Evolutionary conservation across 371 early-diverging fungal genomes (phyloP), one percentile per base, ranked within the genome.

Genomic region (Mucor mucedo): DNA sequence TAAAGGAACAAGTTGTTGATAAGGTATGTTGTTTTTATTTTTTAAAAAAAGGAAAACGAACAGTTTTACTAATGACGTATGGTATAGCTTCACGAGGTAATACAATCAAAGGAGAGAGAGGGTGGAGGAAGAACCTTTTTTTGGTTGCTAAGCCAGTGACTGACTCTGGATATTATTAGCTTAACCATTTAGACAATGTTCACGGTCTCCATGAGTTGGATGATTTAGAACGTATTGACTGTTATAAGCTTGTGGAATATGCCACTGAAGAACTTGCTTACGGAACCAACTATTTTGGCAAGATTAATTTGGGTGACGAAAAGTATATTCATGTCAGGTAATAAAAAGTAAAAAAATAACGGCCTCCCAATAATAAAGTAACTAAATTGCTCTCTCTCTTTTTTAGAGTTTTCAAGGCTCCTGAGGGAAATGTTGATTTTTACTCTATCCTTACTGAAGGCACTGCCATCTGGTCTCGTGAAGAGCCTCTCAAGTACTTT

Each of bases 271-370:
- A 78, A 50, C 80, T 80, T 41, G 66, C 83, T 9, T 84, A 78
- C 40, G 85, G 85, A 52, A 66, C 56, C 63, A 84, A 78, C 75
- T 84, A 83, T 69, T 84, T 77, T 54, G 85, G 75, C 60, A 84
- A 84, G 69, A 73, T 84, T 60, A 68, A 83, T 40, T 59, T 84
- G 32, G 84, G 79, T 16, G 79, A 78, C 35, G 76, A 59, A 29
- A 80, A 80, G 58, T 84, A 67, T 42, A 70, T 84, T 45, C 84
- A 82, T 60, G 82, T 71, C 49, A 76, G 80, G 81, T 81, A 76
- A 21, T 21, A 21, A 13, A 42, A 4, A 72, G 61, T 16, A 3
- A 9, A n/a, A n/a, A 33, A 2, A 39, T 33, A 13, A 11, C 4
- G 14, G 29, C 13, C 13, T 10, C 5, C 14, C 9, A 14, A 44